These are phyloP conservation scores for Litsea cubeba DNA, from an alignment of 164 flowering plant species.

Conservation along the genomic window DNA sequence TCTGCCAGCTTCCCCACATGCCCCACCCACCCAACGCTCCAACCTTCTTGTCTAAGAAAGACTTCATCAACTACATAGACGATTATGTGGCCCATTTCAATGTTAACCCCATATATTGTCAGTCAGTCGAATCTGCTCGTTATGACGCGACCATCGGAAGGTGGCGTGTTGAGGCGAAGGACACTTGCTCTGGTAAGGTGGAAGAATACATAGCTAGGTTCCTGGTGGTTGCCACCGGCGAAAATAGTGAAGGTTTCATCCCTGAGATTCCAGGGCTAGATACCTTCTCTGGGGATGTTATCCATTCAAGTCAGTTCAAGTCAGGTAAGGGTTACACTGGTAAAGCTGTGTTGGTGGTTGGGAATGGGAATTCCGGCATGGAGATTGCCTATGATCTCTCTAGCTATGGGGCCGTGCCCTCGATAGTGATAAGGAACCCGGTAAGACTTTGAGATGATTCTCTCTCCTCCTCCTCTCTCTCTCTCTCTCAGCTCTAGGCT, in stretches of 20 bases:
- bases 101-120: slow-evolving; percentile 19
- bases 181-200: background rate
- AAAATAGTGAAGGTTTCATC: slow-evolving; percentile 25
- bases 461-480: background rate
- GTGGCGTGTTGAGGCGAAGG: slow-evolving; percentile 5
- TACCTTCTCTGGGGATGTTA: slow-evolving; percentile 29
- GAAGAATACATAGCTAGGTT: slow-evolving; percentile 37
- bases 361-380: slow-evolving; percentile 78
- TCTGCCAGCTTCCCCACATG: slow-evolving; percentile 32
- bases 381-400: slow-evolving; percentile 56
- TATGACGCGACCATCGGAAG: background rate
- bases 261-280: slow-evolving; percentile 46
- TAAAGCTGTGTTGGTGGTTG: slow-evolving; percentile 59
- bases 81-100: slow-evolving; percentile 21
- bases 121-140: slow-evolving; percentile 11
- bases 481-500: background rate
- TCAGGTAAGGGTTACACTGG: slow-evolving; percentile 30
- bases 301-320: slow-evolving; percentile 45
- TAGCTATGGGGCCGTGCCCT: slow-evolving; percentile 39
- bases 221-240: slow-evolving; percentile 65
- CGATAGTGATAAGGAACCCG: slow-evolving; percentile 20
- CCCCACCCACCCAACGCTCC: slow-evolving; percentile 19
- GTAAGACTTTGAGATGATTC: background rate
- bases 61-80: slow-evolving; percentile 33
- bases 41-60: slow-evolving; percentile 18